phyloP scores from a whole-genome alignment of 176 grass and related monocot species.

The Miscanthus lutarioriparius region DNA sequence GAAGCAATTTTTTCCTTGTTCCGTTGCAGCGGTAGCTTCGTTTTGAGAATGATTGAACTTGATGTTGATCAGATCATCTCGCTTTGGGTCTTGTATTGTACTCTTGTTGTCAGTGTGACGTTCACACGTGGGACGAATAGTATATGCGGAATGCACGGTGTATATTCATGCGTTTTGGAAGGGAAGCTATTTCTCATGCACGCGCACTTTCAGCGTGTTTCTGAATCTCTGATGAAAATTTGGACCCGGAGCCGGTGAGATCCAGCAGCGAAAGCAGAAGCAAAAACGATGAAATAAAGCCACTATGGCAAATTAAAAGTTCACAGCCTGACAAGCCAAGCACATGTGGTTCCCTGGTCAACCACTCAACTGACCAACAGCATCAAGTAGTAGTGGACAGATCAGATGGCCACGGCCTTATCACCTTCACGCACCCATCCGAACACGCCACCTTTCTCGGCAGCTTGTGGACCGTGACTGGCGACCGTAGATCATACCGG shows the following conservation, averaged over 20 bases:
- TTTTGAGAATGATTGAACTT: neutral
- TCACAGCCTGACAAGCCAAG: neutral
- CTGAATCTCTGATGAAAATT: no score
- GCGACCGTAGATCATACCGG: neutral
- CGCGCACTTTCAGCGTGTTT: no score
- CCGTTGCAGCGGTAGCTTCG: neutral
- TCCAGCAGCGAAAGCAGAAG: no score
- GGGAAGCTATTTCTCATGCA: neutral
- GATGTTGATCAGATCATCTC: neutral
- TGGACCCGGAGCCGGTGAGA: no score
- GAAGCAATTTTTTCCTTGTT: neutral
- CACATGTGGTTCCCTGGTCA: neutral
- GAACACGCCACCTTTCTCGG: neutral
- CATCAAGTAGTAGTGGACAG: neutral
- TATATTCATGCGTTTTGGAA: neutral
- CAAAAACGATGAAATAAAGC: neutral
- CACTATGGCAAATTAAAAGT: neutral
- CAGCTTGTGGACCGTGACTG: neutral
- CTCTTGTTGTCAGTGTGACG: neutral
- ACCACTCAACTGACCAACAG: neutral
- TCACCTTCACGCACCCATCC: neutral
- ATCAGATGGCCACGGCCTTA: neutral
- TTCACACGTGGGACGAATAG: neutral
- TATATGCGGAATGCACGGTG: neutral
- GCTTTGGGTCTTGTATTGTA: neutral